Base-by-base conservation (phyloP, 2,329 filamentous ascomycete genomes). In the Aspergillus aculeatus region DNA sequence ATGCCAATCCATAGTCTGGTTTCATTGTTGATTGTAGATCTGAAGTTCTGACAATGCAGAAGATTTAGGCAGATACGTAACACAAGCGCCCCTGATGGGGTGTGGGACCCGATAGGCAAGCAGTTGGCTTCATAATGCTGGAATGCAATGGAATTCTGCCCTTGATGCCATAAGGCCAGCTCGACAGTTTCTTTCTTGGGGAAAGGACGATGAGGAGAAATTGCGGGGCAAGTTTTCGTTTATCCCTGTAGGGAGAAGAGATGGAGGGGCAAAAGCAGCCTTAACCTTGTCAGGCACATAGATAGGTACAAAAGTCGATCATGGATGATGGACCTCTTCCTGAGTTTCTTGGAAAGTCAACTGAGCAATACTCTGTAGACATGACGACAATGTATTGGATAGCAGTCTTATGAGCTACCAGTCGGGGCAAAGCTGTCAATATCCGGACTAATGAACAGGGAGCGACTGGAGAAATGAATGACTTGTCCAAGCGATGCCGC, bases 41-140 rank as follows among this genome's bases (percentile, higher is more conserved):
- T 41, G 48, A 12, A 29, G 48, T 50, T 53, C 19, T 50, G 44
- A 41, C 62, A 31, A 56, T 63, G 60, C 58, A 59, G 49, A 26
- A 53, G 48, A 56, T n/a, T 59, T 62, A 68, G 66, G 64, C 66
- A 68, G 66, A 63, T 59, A 61, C 63, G 63, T 63, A 59, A 52
- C 44, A 55, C 26, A 44, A 29, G 23, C 31, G 44, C 53, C 53
- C 53, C 53, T 55, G 53, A 55, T 32, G 23, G 19, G 24, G 3
- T 38, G 53, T 48, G 19, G 38, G 23, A 21, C 41, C 26, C n/a
- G 16, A n/a, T 19, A n/a, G 16, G 38, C 26, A 29, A 29, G 26
- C 38, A 44, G 38, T 44, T 44, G 38, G 14, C 38, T 14, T 44
- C 16, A 44, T 44, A 6, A 44, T 44, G 38, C 38, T 44, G 38